Base-by-base conservation (phyloP, 2,329 filamentous ascomycete species). In the Calonectria henricotiae region DNA sequence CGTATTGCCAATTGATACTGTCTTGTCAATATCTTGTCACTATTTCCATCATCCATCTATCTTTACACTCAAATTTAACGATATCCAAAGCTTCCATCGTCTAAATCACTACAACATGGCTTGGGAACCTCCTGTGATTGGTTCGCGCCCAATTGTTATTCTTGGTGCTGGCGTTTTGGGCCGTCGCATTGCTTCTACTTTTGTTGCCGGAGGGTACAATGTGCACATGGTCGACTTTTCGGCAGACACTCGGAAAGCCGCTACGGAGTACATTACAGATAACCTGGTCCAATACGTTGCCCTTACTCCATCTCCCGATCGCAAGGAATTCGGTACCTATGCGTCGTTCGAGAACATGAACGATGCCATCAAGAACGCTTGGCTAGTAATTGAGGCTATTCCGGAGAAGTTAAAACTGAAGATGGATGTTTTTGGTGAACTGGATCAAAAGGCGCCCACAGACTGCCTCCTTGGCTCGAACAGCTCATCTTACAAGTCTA, bases 171-270 rank as follows among this genome's bases (percentile, higher is more conserved):
- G 51, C 2, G 51, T 55, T 55, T 9, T 55, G n/a, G 51, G 51
- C 13, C 51, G 51, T 37, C 51, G 51, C 4, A 55, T 55, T 13
- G 51, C 17, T 0, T 37, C 30, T 23, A 30, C 51, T 13, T 55
- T 55, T 15, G 51, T 55, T 23, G 51, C 51, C 11, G 51, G 51
- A 7, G 51, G 51, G 8, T 55, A 55, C n/a, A 55, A 55, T 55
- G 51, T 55, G n/a, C 51, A 37, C n/a, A 39, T 55, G n/a, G 51
- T 55, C 32, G 51, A 55, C n/a, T 37, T 55, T 39, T 55, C 51
- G 17, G 51, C 11, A 13, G 51, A 37, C n/a, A 23, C 51, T 23
- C 7, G 51, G 12, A 13, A 35, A 3, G 51, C 51, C 9, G 51
- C 51, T 3, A 6, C 23, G 11, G 32, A 55, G 13, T 55, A 55